A percentile compares a stretch with the other conserved stretches of the same genome.
Conservation (phyloP, 1,139 yeast species). For the Entelexis paramagnoliae region DNA sequence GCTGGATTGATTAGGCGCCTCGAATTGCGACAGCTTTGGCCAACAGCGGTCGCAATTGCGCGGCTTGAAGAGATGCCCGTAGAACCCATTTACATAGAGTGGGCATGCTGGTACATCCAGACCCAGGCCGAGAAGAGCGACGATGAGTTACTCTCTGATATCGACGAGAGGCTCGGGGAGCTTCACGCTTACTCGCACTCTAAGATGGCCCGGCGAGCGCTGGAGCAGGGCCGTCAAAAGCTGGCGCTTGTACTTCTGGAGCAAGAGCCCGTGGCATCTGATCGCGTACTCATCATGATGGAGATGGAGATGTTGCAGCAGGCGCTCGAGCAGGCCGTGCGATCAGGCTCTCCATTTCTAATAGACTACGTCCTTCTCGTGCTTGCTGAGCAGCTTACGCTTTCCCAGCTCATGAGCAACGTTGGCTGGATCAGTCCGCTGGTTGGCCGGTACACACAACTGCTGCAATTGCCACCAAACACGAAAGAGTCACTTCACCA, state of each 20-base stretch:
- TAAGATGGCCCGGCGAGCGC: slow-evolving; percentile 58
- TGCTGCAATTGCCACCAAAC: slow-evolving; percentile 4
- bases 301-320: slow-evolving; percentile 62
- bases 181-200: slow-evolving; percentile 42
- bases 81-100: slow-evolving; percentile 54
- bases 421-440: slow-evolving; percentile 40
- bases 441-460: slow-evolving; percentile 26
- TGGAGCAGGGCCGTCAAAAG: slow-evolving; percentile 67
- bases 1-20: slow-evolving; percentile 49
- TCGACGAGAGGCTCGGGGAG: slow-evolving; percentile 40
- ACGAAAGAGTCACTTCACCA: slow-evolving; percentile 37
- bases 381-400: slow-evolving; percentile 40
- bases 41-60: slow-evolving; percentile 53
- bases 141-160: slow-evolving; percentile 42
- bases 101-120: slow-evolving; percentile 72
- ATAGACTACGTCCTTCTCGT: slow-evolving; percentile 49
- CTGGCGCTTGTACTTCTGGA: slow-evolving; percentile 57
- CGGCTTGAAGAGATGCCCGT: slow-evolving; percentile 44
- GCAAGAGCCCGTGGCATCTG: slow-evolving; percentile 55
- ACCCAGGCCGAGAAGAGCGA: slow-evolving; percentile 46
- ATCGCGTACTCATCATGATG: slow-evolving; percentile 54
- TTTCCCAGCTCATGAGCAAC: slow-evolving; percentile 49
- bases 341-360: slow-evolving; percentile 56
- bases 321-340: slow-evolving; percentile 61
- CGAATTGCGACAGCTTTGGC: slow-evolving; percentile 50